A percentile compares a stretch with the other conserved stretches of the same genome.
These are phyloP conservation scores for Eragrostis nindensis DNA, from an alignment of 176 grass and related monocot genomes.

Conservation along the genomic window DNA sequence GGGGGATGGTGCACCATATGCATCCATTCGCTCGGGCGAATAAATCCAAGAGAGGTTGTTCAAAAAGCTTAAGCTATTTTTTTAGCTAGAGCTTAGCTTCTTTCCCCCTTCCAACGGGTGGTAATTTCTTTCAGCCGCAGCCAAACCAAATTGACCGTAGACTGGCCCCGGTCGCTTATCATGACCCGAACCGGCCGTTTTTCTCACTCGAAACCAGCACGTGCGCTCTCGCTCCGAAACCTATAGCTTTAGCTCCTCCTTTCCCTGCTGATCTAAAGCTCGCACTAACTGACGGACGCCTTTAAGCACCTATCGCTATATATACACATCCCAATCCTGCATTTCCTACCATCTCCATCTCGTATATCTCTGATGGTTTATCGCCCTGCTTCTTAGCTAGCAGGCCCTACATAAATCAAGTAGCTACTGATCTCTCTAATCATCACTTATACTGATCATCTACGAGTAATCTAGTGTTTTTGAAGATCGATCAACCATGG, in stretches of 20 bases:
- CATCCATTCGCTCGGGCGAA: not conserved
- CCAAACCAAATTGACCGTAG: conserved; percentile 26
- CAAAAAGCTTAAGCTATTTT: not conserved
- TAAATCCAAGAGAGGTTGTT: not conserved
- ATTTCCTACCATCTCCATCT: not conserved
- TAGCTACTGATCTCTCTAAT: not conserved
- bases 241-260: not conserved
- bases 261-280: not conserved
- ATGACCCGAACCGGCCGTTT: not conserved
- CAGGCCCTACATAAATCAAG: too few species aligned
- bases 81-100: not conserved
- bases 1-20: too few species aligned
- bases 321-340: not conserved
- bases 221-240: too few species aligned
- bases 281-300: not conserved
- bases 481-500: conserved; percentile 45
- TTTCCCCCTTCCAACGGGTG: not conserved
- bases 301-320: conserved; percentile 5
- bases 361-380: not conserved
- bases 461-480: too few species aligned
- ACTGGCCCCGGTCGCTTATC: not conserved
- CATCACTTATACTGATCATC: too few species aligned
- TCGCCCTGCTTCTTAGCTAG: too few species aligned
- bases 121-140: not conserved
- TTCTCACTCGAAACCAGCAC: not conserved